Base-by-base conservation (phyloP, 225 moss, liverwort and hornwort genomes). In the Bryoerythrophyllum caledonicum region DNA sequence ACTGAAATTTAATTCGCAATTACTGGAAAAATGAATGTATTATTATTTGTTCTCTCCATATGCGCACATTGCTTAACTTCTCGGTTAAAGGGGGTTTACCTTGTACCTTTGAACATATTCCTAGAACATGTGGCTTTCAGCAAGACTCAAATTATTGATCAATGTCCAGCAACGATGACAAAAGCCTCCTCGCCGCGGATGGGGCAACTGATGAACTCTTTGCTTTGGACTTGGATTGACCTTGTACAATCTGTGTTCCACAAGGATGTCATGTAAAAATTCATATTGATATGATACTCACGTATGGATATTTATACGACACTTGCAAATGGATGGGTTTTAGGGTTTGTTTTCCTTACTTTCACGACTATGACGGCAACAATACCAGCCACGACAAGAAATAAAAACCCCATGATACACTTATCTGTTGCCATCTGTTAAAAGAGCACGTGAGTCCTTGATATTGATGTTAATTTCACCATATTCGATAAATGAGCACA, bases 381-480 rank as follows among this genome's bases (percentile, higher is more conserved):
- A 24, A 95, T 79, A 76, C 97, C 95, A 43, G 81, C 90, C 21
- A 95, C 95, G 27, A 99, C 82, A 66, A 99, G 77, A 77, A 99
- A 87, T 55, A 93, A 84, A 76, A 95, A 88, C 20, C 87, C 75
- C 97, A 99, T 90, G 11, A 99, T 94, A 71, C 93, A 99, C 49
- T 90, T 90, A 64, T 99, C 97, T 1, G 95, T 99, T 1, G 97
- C 97, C 82, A 99, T 82, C 97, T 99, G 86, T 76, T 65, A 68
- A 81, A 17, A 44, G 1, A 67, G 1, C 63, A 62, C 2, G 16
- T 75, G 11, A 86, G 55, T 69, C 17, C 1, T 38, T 48, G 12
- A 14, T 44, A 44, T 44, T 0, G 0, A 19, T 6, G 1, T 19
- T 7, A 48, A 10, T 8, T 8, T 8, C 38, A 38, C 38, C 8